Conservation (phyloP, 179 eudicot species). For the Carnegiea gigantea region DNA sequence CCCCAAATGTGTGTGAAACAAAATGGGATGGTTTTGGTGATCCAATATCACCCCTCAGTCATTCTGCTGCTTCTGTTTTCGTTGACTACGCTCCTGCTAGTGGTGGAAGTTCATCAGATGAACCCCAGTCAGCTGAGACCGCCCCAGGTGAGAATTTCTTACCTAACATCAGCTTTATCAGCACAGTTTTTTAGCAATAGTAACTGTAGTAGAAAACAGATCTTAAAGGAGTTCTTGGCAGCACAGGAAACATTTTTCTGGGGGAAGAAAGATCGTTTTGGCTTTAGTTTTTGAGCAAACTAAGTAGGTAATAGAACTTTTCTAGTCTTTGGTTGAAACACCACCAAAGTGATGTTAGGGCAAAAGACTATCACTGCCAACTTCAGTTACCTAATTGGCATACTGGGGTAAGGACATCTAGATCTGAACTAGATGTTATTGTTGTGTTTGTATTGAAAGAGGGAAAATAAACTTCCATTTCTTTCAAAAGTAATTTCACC, state of each 20-base stretch:
- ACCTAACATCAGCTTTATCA: background rate
- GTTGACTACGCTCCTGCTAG: slow-evolving; percentile 47
- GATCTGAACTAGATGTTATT: too few relatives aligned
- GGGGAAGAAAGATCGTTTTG: background rate
- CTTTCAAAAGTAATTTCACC: background rate
- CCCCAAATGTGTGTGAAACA: slow-evolving; percentile 33
- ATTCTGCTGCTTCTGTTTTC: slow-evolving; percentile 59
- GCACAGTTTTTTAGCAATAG: background rate
- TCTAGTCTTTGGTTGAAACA: too few relatives aligned
- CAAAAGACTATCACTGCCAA: too few relatives aligned
- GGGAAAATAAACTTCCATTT: background rate
- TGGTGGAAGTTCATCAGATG: slow-evolving; percentile 61
- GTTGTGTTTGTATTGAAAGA: too few relatives aligned
- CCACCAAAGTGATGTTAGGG: too few relatives aligned
- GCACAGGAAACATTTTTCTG: background rate
- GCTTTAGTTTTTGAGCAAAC: background rate
- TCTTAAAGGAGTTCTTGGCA: background rate
- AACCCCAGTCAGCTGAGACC: slow-evolving; percentile 46
- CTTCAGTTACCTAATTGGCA: background rate
- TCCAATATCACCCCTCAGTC: slow-evolving; percentile 66
- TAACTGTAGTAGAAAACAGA: background rate
- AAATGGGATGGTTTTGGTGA: slow-evolving; percentile 56
- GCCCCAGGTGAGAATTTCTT: slow-evolving; percentile 45
- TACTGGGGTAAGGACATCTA: too few relatives aligned
- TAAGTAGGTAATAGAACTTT: background rate